These are phyloP conservation scores for Adansonia rubrostipa DNA, from an alignment of 441 rosid genomes.

Conservation along the genomic window DNA sequence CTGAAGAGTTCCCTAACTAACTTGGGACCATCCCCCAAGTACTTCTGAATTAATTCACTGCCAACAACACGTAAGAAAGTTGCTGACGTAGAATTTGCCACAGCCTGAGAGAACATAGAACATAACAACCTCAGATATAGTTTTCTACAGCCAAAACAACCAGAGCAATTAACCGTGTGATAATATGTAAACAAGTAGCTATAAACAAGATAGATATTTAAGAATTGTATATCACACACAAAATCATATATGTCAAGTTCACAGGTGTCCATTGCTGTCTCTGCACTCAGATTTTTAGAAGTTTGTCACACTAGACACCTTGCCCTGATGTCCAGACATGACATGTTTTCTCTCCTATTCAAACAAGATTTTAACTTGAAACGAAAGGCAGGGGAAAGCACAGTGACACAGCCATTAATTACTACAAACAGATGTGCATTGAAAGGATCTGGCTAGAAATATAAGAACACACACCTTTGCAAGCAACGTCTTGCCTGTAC, in stretches of 20 bases:
- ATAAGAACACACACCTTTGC: slow-evolving; percentile 67
- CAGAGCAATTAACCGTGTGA: not conserved
- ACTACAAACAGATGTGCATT: not conserved
- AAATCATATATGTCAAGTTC: not conserved
- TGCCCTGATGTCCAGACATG: not conserved
- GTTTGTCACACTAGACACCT: not conserved
- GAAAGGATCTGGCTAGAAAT: not conserved
- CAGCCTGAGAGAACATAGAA: slow-evolving; percentile 69
- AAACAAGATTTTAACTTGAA: not conserved
- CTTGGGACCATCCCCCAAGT: slow-evolving; percentile 95
- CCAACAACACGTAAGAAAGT: slow-evolving; percentile 97
- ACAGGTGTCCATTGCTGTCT: not conserved
- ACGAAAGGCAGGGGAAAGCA: not conserved
- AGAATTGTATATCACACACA: not conserved
- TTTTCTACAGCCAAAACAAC: not conserved
- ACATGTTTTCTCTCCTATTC: not conserved
- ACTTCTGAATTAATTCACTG: slow-evolving; percentile 91
- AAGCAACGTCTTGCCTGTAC: slow-evolving; percentile 93
- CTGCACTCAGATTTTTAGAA: too few relatives aligned
- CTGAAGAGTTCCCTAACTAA: slow-evolving; percentile 92
- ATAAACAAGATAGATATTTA: not conserved
- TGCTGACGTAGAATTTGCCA: slow-evolving; percentile 94
- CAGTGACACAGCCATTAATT: not conserved
- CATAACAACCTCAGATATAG: not conserved
- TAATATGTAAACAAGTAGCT: not conserved